Conservation (phyloP, 2,329 filamentous ascomycete genomes). For the Aspergillus sp. region DNA sequence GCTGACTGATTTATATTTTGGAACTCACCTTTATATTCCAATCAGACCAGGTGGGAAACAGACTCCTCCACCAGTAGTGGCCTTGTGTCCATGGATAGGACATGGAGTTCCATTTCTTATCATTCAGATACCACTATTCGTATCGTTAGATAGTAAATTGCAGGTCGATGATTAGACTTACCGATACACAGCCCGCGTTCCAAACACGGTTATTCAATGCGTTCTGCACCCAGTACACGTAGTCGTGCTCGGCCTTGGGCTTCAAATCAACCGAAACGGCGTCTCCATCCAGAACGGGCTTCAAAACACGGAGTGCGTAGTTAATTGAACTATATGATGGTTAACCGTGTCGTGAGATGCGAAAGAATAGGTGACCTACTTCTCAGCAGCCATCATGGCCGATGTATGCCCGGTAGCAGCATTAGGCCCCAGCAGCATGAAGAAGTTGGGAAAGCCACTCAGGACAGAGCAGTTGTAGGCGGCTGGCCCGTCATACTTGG, state of each 20-base stretch:
- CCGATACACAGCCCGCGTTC: constrained; percentile 37
- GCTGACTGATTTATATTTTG: too few species aligned
- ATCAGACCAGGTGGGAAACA: constrained; percentile 29
- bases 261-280: constrained; percentile 47
- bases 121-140: constrained; percentile 25
- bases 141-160: background rate
- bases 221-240: constrained; percentile 48
- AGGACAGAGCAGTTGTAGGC: constrained; percentile 61
- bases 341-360: background rate
- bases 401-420: constrained; percentile 44
- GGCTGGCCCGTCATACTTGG: constrained; percentile 52
- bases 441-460: constrained; percentile 50
- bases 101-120: constrained; percentile 28
- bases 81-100: constrained; percentile 29
- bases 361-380: constrained; percentile 27
- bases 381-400: constrained; percentile 60
- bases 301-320: constrained; percentile 59
- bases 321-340: constrained; percentile 47
- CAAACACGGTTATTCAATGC: constrained; percentile 48
- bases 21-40: constrained; percentile 19
- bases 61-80: constrained; percentile 28
- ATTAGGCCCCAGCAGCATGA: constrained; percentile 35
- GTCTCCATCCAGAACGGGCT: constrained; percentile 50
- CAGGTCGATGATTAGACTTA: background rate
- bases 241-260: constrained; percentile 45